Evolutionary conservation across 2,329 filamentous ascomycete species (phyloP).

Genomic region (Xylaria sp.): DNA sequence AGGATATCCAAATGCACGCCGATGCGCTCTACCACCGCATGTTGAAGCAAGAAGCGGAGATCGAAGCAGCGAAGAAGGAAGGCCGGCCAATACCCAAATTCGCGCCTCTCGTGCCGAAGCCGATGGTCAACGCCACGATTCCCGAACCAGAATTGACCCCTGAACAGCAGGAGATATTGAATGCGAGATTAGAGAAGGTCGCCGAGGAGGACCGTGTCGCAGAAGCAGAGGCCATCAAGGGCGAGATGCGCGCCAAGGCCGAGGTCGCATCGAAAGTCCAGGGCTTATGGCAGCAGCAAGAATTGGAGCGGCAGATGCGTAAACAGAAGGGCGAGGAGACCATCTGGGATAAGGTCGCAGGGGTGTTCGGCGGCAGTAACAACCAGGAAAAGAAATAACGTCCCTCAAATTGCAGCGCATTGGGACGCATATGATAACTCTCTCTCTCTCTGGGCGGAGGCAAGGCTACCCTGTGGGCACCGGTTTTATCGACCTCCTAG

Average conservation of each 20-base stretch:
- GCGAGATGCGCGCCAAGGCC: conserved; percentile 69
- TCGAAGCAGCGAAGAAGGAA: conserved; percentile 75
- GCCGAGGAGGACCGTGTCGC: conserved; percentile 67
- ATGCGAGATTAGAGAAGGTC: conserved; percentile 67
- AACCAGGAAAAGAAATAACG: conserved; percentile 39
- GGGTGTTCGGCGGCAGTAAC: conserved; percentile 43
- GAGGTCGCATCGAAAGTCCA: conserved; percentile 68
- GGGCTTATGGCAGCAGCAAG: conserved; percentile 66
- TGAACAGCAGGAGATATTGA: conserved; percentile 63
- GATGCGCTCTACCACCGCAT: conserved; percentile 90
- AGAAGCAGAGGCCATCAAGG: conserved; percentile 72
- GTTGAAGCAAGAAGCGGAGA: conserved; percentile 80
- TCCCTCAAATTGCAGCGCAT: background rate
- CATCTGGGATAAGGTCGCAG: conserved; percentile 55
- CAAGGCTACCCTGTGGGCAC: background rate
- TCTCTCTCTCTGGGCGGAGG: background rate
- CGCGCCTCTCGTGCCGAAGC: conserved; percentile 63
- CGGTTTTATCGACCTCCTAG: background rate
- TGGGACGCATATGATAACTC: background rate
- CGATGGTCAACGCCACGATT: conserved; percentile 37
- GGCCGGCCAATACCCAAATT: conserved; percentile 70
- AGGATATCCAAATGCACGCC: conserved; percentile 94
- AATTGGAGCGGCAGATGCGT: conserved; percentile 63
- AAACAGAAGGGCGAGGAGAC: conserved; percentile 66
- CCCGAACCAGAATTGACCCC: conserved; percentile 51